These are phyloP conservation scores for Trypanosoma cruzi DNA, from an alignment of 208 protist species.

Conservation along the genomic window DNA sequence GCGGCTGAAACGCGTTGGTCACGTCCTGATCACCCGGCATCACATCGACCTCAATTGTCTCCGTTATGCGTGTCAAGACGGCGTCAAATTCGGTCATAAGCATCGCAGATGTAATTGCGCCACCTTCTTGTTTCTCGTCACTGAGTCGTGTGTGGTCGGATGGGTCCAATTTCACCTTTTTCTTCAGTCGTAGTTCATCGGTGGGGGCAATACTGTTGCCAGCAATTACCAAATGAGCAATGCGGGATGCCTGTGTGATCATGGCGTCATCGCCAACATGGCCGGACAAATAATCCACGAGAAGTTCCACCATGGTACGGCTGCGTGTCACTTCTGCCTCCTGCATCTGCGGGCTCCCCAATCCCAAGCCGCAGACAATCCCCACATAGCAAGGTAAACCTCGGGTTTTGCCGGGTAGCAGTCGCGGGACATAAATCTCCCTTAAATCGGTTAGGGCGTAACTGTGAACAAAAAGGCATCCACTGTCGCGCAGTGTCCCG, in stretches of 20 bases:
- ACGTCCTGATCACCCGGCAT: conserved; percentile 92
- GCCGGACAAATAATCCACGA: conserved; percentile 83
- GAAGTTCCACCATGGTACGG: conserved; percentile 60
- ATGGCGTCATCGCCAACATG: conserved; percentile 53
- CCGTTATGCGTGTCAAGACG: conserved; percentile 60
- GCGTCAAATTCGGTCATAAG: conserved; percentile 80
- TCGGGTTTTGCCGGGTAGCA: conserved; percentile 13
- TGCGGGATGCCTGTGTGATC: conserved; percentile 40
- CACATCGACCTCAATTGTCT: conserved; percentile 86
- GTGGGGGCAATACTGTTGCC: conserved; percentile 89
- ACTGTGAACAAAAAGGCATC: conserved; percentile 56
- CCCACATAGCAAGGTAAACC: conserved; percentile 76
- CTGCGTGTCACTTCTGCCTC: conserved; percentile 26
- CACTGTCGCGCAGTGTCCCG: conserved; percentile 65
- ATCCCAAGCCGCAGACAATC: conserved; percentile 73
- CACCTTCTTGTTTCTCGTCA: conserved; percentile 38
- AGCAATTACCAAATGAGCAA: conserved; percentile 82
- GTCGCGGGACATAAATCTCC: conserved; percentile 50
- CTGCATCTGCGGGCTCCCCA: conserved; percentile 30
- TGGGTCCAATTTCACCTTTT: conserved; percentile 85
- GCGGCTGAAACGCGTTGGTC: conserved; percentile 89
- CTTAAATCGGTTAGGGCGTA: conserved; percentile 59
- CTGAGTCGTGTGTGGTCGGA: conserved; percentile 77
- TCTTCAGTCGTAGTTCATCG: conserved; percentile 84
- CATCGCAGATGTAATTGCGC: conserved; percentile 49